Base-by-base conservation (phyloP, 1,139 yeast genomes). In the Hemisphaericaspora xylofermentans region DNA sequence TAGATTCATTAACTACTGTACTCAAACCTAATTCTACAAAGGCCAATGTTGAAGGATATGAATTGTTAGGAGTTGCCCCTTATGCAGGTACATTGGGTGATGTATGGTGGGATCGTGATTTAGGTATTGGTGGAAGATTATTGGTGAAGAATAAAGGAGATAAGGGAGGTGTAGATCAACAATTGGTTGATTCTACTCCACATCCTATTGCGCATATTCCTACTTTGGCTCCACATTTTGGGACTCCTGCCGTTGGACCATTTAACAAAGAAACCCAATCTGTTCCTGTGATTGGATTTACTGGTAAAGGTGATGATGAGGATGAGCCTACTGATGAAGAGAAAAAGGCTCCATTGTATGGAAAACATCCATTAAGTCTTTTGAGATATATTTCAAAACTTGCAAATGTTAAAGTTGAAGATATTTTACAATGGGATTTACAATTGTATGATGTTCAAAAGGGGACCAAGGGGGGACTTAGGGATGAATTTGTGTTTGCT, bases 41-140 rank as follows among this genome's bases (percentile, higher is more conserved):
- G 38, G 43, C 43, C 3, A 47, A 57, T 15, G 61, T 62, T 12
- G 71, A 68, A 25, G 76, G 74, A 5, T 72, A 68, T 48, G 71
- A 69, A 39, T 51, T 66, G 31, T 59, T 72, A 25, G 76, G 75
- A 1, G 74, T 71, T 13, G 74, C 76, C 1, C 66, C 68, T 1
- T 72, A 72, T 49, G 65, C 71, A 4, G 75, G 76, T 7, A 58
- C 69, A 3, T 58, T 68, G 44, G 60, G 57, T 10, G 53, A 56
- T 17, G 49, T 63, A 2, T 69, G 76, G 74, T 60, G 68, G 54
- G 75, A 71, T 48, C 56, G 78, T 47, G 78, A 72, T 50, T 66
- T 72, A 44, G 77, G 74, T 6, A 51, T 72, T 39, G 77, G 76
- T n/a, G 78, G 78, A 10, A 56, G 70, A 36, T 57, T 71, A 26